These are phyloP conservation scores for Nemophila menziesii DNA, from an alignment of 257 asterid species.

Conservation along the genomic window DNA sequence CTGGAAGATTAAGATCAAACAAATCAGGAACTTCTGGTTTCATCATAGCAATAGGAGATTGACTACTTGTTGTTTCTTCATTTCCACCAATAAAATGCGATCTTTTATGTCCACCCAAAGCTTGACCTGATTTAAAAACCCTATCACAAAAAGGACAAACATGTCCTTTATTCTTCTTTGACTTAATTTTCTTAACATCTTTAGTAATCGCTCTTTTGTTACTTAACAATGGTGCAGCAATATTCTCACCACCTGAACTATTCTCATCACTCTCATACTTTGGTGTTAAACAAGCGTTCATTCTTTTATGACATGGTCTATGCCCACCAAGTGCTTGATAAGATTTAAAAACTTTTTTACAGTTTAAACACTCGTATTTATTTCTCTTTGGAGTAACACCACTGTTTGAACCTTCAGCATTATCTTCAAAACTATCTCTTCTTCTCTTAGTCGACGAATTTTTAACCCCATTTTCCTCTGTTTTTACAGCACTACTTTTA, in stretches of 20 bases:
- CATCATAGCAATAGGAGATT: constrained; percentile 15
- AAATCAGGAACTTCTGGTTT: constrained; percentile 38
- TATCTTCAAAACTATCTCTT: constrained; percentile 23
- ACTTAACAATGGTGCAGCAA: constrained; percentile 19
- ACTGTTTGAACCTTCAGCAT: constrained; percentile 18
- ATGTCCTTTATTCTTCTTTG: constrained; percentile 50
- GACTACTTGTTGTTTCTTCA: constrained; percentile 19
- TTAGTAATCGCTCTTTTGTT: constrained; percentile 30
- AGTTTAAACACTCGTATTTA: constrained; percentile 74
- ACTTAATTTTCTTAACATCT: constrained; percentile 25
- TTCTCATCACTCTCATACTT: constrained; percentile 54
- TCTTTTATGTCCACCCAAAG: constrained; percentile 93
- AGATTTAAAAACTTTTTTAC: constrained; percentile 72
- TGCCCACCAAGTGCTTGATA: constrained; percentile 96
- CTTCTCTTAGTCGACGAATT: constrained; percentile 27
- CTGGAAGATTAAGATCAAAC: constrained; percentile 81
- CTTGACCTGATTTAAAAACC: constrained; percentile 93
- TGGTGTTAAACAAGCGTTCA: constrained; percentile 26
- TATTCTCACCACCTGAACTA: constrained; percentile 35
- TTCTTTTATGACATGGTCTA: constrained; percentile 73
- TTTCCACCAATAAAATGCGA: constrained; percentile 58
- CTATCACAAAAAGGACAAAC: constrained; percentile 67
- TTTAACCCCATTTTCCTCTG: constrained; percentile 20
- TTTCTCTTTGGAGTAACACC: constrained; percentile 42
- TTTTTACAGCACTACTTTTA: constrained; percentile 18